A percentile compares a stretch with the other conserved stretches of the same genome.
These are phyloP conservation scores for Cystoisospora suis DNA, from an alignment of 169 alveolate genomes.

Conservation along the genomic window DNA sequence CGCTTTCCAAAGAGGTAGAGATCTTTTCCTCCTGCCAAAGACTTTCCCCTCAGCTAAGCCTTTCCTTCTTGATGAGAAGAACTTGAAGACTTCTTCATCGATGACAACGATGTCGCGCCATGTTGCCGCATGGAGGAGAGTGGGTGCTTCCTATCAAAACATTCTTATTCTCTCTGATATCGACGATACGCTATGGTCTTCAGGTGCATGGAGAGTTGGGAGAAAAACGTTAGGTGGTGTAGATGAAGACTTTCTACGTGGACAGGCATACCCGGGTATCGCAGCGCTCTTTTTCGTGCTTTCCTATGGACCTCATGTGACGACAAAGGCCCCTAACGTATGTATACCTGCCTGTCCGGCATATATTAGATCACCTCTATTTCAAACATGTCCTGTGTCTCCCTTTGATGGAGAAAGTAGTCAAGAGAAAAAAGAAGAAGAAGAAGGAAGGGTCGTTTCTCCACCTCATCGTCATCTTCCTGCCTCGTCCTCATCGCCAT, in stretches of 20 bases:
- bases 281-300: conserved; percentile 44
- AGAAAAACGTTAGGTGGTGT: conserved; percentile 55
- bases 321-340: conserved; percentile 30
- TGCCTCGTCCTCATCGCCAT: no score
- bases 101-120: no score
- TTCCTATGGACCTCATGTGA: conserved; percentile 55
- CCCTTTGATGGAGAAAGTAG: background rate
- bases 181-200: conserved; percentile 62
- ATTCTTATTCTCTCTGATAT: conserved; percentile 47
- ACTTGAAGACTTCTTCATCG: no score
- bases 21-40: no score
- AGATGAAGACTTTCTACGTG: conserved; percentile 37
- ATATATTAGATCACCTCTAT: conserved; percentile 21
- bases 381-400: background rate
- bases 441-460: background rate
- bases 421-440: background rate
- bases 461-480: no score
- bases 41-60: no score
- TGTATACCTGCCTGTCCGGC: conserved; percentile 16
- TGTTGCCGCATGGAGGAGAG: conserved; percentile 39
- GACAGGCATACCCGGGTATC: conserved; percentile 59
- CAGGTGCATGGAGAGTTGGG: conserved; percentile 46
- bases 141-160: conserved; percentile 26
- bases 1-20: no score
- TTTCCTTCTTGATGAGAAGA: no score